A percentile compares a stretch with the other conserved stretches of the same genome.
These are phyloP conservation scores for Epichloe bromicola DNA, from an alignment of 2,329 filamentous ascomycete genomes.

Conservation along the genomic window DNA sequence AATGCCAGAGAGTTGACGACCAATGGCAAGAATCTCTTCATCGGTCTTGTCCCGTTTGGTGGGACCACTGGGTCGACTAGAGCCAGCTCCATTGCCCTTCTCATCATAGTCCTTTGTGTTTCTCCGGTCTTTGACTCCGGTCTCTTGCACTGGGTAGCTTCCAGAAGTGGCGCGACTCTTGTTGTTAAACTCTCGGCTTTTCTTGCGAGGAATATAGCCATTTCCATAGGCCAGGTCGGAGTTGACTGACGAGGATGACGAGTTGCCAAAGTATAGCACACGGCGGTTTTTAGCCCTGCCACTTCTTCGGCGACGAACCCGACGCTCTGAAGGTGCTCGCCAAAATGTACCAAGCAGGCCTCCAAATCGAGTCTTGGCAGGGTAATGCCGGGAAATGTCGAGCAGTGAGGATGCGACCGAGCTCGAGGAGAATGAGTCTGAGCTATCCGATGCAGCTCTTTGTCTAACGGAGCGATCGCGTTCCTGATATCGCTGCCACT, in stretches of 20 bases:
- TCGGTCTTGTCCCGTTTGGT: constrained; percentile 31
- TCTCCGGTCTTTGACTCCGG: neutral
- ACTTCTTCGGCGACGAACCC: constrained; percentile 24
- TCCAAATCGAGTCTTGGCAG: constrained; percentile 31
- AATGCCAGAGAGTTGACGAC: constrained; percentile 39
- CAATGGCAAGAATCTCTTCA: constrained; percentile 44
- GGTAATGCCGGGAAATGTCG: constrained; percentile 49
- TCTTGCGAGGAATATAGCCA: constrained; percentile 37
- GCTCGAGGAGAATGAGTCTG: constrained; percentile 28
- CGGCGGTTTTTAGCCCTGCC: constrained; percentile 35
- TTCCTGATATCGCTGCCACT: constrained; percentile 7
- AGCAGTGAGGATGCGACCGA: constrained; percentile 47
- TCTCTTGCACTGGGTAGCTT: neutral
- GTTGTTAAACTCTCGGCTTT: constrained; percentile 14
- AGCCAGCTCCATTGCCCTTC: neutral
- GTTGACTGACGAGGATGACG: constrained; percentile 54
- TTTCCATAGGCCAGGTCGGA: constrained; percentile 56
- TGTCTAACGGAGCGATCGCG: constrained; percentile 5
- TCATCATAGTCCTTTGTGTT: constrained; percentile 1
- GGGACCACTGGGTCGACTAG: constrained; percentile 4
- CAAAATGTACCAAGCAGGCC: constrained; percentile 52
- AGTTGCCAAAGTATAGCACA: constrained; percentile 46
- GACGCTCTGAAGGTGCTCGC: constrained; percentile 43
- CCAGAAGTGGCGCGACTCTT: constrained; percentile 3
- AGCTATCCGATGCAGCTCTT: constrained; percentile 18